These are phyloP conservation scores for Globisporangium carolinianum DNA, from an alignment of 352 stramenopile genomes.

Conservation along the genomic window DNA sequence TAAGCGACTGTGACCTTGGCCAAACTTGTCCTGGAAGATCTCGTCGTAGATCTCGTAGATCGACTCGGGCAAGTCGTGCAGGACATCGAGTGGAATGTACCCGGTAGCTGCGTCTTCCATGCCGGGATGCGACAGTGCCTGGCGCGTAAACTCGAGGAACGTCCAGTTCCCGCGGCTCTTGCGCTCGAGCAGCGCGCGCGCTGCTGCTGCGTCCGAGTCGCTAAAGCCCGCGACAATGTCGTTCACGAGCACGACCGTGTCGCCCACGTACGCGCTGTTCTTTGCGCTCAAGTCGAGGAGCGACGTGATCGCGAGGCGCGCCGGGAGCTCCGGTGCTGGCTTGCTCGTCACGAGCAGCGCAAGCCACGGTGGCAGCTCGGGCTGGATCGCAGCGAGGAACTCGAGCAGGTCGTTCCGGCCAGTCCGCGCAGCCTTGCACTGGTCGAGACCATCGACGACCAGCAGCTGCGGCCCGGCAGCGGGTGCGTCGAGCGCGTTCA, in stretches of 20 bases:
- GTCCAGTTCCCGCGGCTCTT: constrained; percentile 75
- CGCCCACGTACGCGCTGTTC: constrained; percentile 52
- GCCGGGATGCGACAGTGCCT: constrained; percentile 61
- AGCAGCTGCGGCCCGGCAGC: constrained; percentile 46
- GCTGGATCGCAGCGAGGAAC: constrained; percentile 52
- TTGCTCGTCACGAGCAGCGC: constrained; percentile 69
- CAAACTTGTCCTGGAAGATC: constrained; percentile 88
- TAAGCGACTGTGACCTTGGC: constrained; percentile 56
- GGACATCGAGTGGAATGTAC: constrained; percentile 45
- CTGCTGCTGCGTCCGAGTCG: constrained; percentile 30
- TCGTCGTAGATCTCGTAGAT: constrained; percentile 79
- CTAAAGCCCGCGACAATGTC: constrained; percentile 51
- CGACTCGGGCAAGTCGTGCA: constrained; percentile 69
- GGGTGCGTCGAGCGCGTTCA: constrained; percentile 60
- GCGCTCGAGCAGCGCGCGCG: constrained; percentile 42
- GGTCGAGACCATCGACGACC: constrained; percentile 68
- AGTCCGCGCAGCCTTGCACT: constrained; percentile 26
- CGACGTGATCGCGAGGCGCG: constrained; percentile 56
- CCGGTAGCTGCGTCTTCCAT: constrained; percentile 41
- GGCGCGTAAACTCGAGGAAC: constrained; percentile 76
- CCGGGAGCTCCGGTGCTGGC: constrained; percentile 47
- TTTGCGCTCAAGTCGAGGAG: constrained; percentile 66
- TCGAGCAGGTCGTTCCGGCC: constrained; percentile 62
- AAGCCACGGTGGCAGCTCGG: constrained; percentile 63
- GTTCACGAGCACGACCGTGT: constrained; percentile 45